Percentiles rank a stretch among this genome's conserved stretches.
These are phyloP conservation scores for Cladobotryum protrusum DNA, from an alignment of 2,329 filamentous ascomycete genomes.

Conservation along the genomic window DNA sequence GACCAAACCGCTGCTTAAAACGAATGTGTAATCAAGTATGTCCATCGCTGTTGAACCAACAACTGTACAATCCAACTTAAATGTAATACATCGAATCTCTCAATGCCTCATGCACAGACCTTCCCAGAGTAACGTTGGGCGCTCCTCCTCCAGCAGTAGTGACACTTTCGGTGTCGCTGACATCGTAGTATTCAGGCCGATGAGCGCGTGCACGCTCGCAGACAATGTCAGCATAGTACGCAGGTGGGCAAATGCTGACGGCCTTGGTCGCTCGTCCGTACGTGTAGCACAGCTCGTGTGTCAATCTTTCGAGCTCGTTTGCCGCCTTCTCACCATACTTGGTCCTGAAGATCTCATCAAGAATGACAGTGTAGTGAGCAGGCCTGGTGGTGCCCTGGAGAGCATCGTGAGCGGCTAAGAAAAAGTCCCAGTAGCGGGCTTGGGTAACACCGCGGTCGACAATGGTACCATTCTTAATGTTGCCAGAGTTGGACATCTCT, in stretches of 20 bases:
- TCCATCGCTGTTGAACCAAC: not conserved
- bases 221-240: conserved; percentile 84
- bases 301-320: conserved; percentile 64
- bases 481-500: conserved; percentile 49
- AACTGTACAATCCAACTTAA: conserved; percentile 21
- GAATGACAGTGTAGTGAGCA: conserved; percentile 73
- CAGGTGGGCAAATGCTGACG: conserved; percentile 79
- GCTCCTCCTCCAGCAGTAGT: conserved; percentile 11
- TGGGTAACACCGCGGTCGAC: conserved; percentile 80
- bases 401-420: conserved; percentile 71
- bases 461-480: conserved; percentile 69
- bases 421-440: conserved; percentile 76
- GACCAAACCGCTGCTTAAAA: not conserved
- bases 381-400: conserved; percentile 79
- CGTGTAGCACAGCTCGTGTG: conserved; percentile 74
- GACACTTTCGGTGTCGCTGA: conserved; percentile 27
- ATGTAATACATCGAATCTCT: conserved; percentile 52
- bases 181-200: conserved; percentile 56
- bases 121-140: conserved; percentile 4
- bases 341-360: conserved; percentile 60
- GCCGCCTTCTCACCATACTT: conserved; percentile 42
- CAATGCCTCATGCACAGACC: conserved; percentile 37
- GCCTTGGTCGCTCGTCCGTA: conserved; percentile 84
- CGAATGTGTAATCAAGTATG: not conserved
- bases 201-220: conserved; percentile 73